These are phyloP conservation scores for Cystoderma amianthinum DNA, from an alignment of 768 basidiomycete species.

Conservation along the genomic window DNA sequence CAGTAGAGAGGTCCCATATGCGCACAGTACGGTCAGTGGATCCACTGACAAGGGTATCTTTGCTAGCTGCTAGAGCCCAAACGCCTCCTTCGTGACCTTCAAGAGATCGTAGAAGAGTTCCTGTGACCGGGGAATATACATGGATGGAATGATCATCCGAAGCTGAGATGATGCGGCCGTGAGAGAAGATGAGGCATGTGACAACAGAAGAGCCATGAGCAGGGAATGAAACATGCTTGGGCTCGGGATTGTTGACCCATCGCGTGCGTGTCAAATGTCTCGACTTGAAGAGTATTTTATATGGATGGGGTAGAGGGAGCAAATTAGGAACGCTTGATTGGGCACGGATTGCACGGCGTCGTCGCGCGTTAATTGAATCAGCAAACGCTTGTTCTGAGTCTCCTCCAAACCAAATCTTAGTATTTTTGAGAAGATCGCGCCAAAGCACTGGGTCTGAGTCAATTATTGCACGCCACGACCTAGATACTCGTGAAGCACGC, in stretches of 20 bases:
- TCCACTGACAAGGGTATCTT: conserved; percentile 84
- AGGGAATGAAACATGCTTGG: conserved; percentile 74
- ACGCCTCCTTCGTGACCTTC: conserved; percentile 94
- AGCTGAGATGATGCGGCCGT: conserved; percentile 91
- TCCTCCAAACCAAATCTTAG: conserved; percentile 86
- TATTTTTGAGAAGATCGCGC: conserved; percentile 78
- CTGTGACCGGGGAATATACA: conserved; percentile 85
- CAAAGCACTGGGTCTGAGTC: conserved; percentile 89
- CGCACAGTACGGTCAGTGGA: conserved; percentile 92
- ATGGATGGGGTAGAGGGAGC: conserved; percentile 77
- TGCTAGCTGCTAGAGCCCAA: conserved; percentile 90
- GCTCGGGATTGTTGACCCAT: conserved; percentile 71
- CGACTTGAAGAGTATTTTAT: conserved; percentile 90
- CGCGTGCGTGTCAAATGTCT: conserved; percentile 73
- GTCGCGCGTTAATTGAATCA: conserved; percentile 56
- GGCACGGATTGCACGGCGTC: conserved; percentile 35
- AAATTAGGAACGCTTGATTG: conserved; percentile 27
- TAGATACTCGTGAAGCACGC: conserved; percentile 83
- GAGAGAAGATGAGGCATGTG: conserved; percentile 93
- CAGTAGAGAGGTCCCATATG: conserved; percentile 81
- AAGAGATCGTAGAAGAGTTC: conserved; percentile 64
- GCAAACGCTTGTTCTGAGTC: conserved; percentile 81
- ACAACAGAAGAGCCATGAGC: conserved; percentile 90
- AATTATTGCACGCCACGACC: conserved; percentile 85
- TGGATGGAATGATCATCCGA: conserved; percentile 97